Conservation (phyloP, 2,329 filamentous ascomycete genomes). For the Pleurostoma richardsiae region DNA sequence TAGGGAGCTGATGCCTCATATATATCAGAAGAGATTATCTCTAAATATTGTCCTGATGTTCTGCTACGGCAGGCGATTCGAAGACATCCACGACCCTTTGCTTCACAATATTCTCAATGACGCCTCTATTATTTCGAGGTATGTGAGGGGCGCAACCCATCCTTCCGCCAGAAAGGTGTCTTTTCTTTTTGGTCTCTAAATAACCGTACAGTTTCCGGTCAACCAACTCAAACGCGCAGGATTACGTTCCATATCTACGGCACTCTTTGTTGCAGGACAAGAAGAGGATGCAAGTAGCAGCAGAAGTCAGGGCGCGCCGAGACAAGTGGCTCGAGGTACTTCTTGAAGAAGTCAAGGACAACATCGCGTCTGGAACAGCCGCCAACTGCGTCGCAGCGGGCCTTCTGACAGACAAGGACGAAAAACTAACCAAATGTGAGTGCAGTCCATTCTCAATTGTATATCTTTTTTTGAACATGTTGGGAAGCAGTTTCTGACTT, state of each 20-base stretch:
- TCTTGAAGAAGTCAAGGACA: constrained; percentile 1
- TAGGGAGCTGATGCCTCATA: constrained; percentile 2
- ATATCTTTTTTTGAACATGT: background rate
- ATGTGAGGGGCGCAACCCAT: background rate
- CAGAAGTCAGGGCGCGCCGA: constrained; percentile 1
- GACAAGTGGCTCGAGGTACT: constrained; percentile 2
- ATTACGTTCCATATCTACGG: constrained; percentile 3
- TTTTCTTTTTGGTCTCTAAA: background rate
- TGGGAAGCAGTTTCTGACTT: background rate
- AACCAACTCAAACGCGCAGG: constrained; percentile 3
- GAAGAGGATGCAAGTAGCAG: background rate
- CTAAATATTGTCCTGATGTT: constrained; percentile 4
- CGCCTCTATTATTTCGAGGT: constrained; percentile 4
- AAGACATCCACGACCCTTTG: constrained; percentile 3
- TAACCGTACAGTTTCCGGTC: constrained; percentile 2
- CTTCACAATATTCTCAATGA: constrained; percentile 2
- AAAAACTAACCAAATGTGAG: constrained; percentile 1
- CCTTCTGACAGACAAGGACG: constrained; percentile 1
- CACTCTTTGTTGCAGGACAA: background rate
- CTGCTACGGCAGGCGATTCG: constrained; percentile 4
- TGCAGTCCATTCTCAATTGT: no score
- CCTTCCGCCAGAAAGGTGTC: no score
- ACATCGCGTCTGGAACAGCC: background rate
- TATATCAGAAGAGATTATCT: constrained; percentile 5
- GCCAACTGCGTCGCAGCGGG: constrained; percentile 2